Evolutionary conservation across 129 eudicot species (phyloP), one percentile per base, ranked within the genome.

Genomic region (Artemisia argyi): DNA sequence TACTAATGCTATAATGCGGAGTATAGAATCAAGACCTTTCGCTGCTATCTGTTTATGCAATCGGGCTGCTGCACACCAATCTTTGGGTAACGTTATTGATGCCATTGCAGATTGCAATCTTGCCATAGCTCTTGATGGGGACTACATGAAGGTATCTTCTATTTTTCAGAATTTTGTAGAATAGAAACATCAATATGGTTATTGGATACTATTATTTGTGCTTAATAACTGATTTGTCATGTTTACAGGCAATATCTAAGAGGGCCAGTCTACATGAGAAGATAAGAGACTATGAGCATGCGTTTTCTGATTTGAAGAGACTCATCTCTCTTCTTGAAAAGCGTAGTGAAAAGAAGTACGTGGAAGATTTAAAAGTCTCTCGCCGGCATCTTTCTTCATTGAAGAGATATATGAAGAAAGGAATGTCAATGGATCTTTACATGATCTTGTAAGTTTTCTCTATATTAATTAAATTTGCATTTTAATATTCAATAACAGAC

Each of bases 41-140:
- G 68, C 96, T 65, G 98, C 97, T 39, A 80, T 90, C 73, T 93
- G 98, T 64, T 84, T 93, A 69, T 85, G 96, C 85, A 93, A 93
- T 81, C 98, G 98, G 61, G 98, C 98, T 71, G 98, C 98, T 80
- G 97, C 98, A 4, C 76, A 84, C 81, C 96, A 93, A 84, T 91
- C 98, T 68, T 44, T 89, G 71, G 88, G 88, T 61, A 86, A 85
- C 79, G 76, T 93, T 16, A 67, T 75, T 61, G 98, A 93, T 84
- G 98, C 97, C 73, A 93, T 93, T 84, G 80, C 96, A 55, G 98
- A 93, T 85, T 93, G 98, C 77, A 89, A 90, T 78, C 75, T 93
- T n/a, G 95, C 97, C 74, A 83, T 93, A 14, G 95, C 98, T 77
- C 92, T 93, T 56, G 90, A 93, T 60, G 86, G 74, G 28, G 83